Percentiles rank a stretch among this genome's conserved stretches.
phyloP scores from a whole-genome alignment of 257 asterid genomes.

The Echium plantagineum region DNA sequence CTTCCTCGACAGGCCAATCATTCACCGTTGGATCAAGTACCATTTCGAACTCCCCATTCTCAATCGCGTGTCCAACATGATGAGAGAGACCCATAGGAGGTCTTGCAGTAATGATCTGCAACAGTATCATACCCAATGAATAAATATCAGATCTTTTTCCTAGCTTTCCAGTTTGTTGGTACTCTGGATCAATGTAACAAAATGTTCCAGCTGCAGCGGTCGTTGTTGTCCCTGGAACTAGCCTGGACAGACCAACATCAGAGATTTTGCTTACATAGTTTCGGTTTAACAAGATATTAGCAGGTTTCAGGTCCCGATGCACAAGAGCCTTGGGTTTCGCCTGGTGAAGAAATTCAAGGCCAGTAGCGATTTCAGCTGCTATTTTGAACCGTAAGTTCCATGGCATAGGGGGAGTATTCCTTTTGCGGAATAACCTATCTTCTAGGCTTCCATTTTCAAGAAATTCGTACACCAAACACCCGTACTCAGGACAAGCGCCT shows the following conservation, averaged over 20 bases:
- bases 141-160: slow-evolving; percentile 79
- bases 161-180: slow-evolving; percentile 80
- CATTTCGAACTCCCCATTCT: slow-evolving; percentile 36
- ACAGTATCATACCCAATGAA: slow-evolving; percentile 55
- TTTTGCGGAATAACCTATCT: slow-evolving; percentile 51
- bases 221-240: slow-evolving; percentile 56
- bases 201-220: slow-evolving; percentile 98
- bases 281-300: slow-evolving; percentile 66
- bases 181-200: slow-evolving; percentile 95
- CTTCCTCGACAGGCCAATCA: slow-evolving; percentile 82
- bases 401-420: slow-evolving; percentile 42
- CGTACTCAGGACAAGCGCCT: slow-evolving; percentile 93
- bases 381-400: slow-evolving; percentile 65
- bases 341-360: slow-evolving; percentile 77
- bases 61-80: slow-evolving; percentile 53
- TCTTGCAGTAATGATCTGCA: slow-evolving; percentile 66
- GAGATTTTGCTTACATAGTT: slow-evolving; percentile 76
- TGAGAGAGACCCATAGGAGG: slow-evolving; percentile 71
- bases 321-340: slow-evolving; percentile 84
- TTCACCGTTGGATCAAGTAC: slow-evolving; percentile 51
- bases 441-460: slow-evolving; percentile 85
- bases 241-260: slow-evolving; percentile 78
- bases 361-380: slow-evolving; percentile 83
- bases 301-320: slow-evolving; percentile 94
- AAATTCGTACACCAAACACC: slow-evolving; percentile 88